Conservation (phyloP, 345 rosid genomes). For the Brassica carinata region DNA sequence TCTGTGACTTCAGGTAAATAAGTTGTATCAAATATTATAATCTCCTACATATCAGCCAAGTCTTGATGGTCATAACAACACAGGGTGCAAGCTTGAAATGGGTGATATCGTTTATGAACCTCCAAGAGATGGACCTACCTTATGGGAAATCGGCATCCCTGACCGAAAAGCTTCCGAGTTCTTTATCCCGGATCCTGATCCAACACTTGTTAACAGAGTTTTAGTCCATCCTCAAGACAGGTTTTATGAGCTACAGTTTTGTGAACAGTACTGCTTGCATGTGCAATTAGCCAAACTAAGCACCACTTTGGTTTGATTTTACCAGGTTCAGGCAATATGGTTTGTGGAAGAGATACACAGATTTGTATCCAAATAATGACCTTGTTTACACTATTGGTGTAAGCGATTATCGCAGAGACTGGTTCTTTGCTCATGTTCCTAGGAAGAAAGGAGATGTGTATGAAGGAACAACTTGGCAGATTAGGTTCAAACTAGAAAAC, state of each 20-base stretch:
- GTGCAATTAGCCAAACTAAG: slow-evolving; percentile 1
- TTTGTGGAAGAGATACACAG: slow-evolving; percentile 83
- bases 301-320: not conserved
- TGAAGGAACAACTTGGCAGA: slow-evolving; percentile 60
- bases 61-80: slow-evolving; percentile 28
- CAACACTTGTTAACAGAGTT: slow-evolving; percentile 54
- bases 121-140: slow-evolving; percentile 88
- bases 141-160: slow-evolving; percentile 98
- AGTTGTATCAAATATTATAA: slow-evolving; percentile 2
- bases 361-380: slow-evolving; percentile 76
- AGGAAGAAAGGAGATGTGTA: slow-evolving; percentile 46
- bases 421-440: slow-evolving; percentile 88
- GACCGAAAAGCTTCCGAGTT: slow-evolving; percentile 89
- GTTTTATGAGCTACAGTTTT: slow-evolving; percentile 36
- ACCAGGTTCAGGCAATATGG: slow-evolving; percentile 95
- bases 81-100: slow-evolving; percentile 57
- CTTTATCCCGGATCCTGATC: slow-evolving; percentile 80
- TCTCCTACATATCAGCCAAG: not conserved
- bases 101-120: slow-evolving; percentile 74
- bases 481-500: slow-evolving; percentile 58
- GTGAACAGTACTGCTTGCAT: slow-evolving; percentile 11
- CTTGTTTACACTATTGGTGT: slow-evolving; percentile 75
- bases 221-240: slow-evolving; percentile 57
- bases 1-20: slow-evolving; percentile 68
- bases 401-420: slow-evolving; percentile 72